Evolutionary conservation across 768 basidiomycete species (phyloP).

Genomic region (Lepiota venenata): DNA sequence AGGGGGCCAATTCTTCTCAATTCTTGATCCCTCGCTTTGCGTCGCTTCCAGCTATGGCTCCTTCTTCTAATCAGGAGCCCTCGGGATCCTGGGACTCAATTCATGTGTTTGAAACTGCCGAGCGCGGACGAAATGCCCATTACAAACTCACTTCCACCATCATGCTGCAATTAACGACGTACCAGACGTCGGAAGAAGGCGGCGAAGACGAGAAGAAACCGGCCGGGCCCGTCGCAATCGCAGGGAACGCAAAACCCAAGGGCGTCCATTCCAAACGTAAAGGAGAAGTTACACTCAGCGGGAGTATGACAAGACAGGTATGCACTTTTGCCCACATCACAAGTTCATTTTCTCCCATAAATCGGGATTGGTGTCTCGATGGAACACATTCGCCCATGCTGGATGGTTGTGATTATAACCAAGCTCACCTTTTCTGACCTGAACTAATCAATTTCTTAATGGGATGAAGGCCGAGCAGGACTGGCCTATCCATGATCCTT

Average conservation of each 20-base stretch:
- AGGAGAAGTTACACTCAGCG: conserved; percentile 83
- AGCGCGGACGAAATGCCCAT: conserved; percentile 88
- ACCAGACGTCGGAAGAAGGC: conserved; percentile 20
- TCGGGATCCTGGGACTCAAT: conserved; percentile 97
- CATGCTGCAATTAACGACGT: conserved; percentile 86
- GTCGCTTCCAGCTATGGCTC: conserved; percentile 51
- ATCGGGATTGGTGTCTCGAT: background rate
- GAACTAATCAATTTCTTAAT: conserved; percentile 5
- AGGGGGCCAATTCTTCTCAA: background rate
- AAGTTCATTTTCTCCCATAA: background rate
- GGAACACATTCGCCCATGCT: background rate
- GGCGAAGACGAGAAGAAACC: conserved; percentile 29
- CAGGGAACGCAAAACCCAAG: conserved; percentile 3
- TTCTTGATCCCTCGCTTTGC: background rate
- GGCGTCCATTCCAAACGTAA: conserved; percentile 29
- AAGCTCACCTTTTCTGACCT: background rate
- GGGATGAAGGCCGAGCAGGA: conserved; percentile 76
- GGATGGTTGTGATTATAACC: too few relatives aligned
- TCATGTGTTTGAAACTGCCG: conserved; percentile 94
- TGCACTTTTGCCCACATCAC: conserved; percentile 20
- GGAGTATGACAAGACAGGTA: conserved; percentile 97
- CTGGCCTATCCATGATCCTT: conserved; percentile 71
- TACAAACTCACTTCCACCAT: conserved; percentile 98
- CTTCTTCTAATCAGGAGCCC: conserved; percentile 52
- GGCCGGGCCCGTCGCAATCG: conserved; percentile 24